Conservation (phyloP, 441 rosid genomes). For the Metrosideros polymorpha region DNA sequence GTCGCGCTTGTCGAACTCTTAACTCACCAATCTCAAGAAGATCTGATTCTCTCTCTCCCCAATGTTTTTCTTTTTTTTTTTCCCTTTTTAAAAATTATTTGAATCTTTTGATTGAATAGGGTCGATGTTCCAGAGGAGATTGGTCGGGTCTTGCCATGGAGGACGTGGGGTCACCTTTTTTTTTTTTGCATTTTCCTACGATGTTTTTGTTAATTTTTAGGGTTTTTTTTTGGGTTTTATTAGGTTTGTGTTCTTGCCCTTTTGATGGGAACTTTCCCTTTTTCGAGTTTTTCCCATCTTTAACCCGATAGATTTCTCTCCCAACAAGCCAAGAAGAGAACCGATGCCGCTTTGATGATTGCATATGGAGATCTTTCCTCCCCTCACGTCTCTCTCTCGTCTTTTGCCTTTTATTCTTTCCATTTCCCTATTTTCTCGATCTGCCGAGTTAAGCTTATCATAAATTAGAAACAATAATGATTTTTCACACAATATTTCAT, state of each 20-base stretch:
- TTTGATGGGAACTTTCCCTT: not conserved
- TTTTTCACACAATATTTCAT: no score
- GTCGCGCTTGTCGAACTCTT: constrained; percentile 64
- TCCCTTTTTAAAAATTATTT: constrained; percentile 16
- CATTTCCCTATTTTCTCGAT: not conserved
- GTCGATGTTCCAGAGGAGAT: constrained; percentile 19
- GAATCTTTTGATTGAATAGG: constrained; percentile 39
- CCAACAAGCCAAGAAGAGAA: constrained; percentile 22
- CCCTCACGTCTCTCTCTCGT: not conserved
- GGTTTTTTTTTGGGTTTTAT: constrained; percentile 8
- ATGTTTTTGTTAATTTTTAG: constrained; percentile 16
- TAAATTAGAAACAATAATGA: no score
- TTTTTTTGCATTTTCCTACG: not conserved
- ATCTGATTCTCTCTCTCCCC: constrained; percentile 47
- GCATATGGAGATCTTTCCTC: constrained; percentile 33
- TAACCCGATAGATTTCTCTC: constrained; percentile 40
- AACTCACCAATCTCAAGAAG: constrained; percentile 76
- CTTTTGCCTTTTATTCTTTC: not conserved
- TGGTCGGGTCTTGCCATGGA: constrained; percentile 15
- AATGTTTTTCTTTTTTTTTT: not conserved
- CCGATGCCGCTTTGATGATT: constrained; percentile 64
- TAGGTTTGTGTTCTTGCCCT: not conserved
- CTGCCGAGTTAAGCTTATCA: no score
- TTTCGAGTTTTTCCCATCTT: constrained; percentile 25
- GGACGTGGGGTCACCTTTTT: constrained; percentile 18